Evolutionary conservation across 495 filamentous ascomycete species (phyloP), one percentile per base, ranked within the genome.

Genomic region (Sporormia fimetaria): DNA sequence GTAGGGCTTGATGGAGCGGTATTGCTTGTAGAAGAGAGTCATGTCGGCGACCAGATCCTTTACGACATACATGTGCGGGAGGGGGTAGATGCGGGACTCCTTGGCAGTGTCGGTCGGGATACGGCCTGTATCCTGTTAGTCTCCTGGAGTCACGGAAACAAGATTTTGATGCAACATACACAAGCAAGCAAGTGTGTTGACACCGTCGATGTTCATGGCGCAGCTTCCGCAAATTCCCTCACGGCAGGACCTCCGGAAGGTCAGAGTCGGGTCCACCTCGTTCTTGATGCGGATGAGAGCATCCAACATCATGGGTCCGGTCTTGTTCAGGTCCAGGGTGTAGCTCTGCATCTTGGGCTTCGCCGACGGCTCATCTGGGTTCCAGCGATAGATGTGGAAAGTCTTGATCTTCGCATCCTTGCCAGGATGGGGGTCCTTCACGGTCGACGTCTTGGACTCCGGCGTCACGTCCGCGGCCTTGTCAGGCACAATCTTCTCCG

Each of bases 1-100:
- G 61, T 94, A 98, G 5, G 90, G 90, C 75, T 98, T 93, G 69
- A 98, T 94, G 16, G 88, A 94, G 68, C 94, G 94, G 78, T 98
- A 98, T 74, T 98, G 90, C 72, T 95, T 94, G 81, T 98, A 98
- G 78, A 98, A 95, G 45, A 83, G 82, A 52, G 90, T 98, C 51
- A 98, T 67, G 62, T 98, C 90, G 33, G 90, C 88, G 9, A 98
- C 88, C 47, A 98, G 74, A 60, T 98, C 90, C 76, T 94, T 98
- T 67, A 98, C 88, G 52, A 96, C 82, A 70, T 94, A 98, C 62
- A 87, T 98, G 72, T 98, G 90, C 48, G 90, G 90, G 42, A 98
- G 74, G 10, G 90, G 90, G 67, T 98, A 98, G 71, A 98, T 90
- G 71, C 94, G 90, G 55, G 83, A 71, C 40, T 94, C 83, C 50